Evolutionary conservation across 2,329 filamentous ascomycete genomes (phyloP).

Genomic region (Acephala macrosclerotiorum): DNA sequence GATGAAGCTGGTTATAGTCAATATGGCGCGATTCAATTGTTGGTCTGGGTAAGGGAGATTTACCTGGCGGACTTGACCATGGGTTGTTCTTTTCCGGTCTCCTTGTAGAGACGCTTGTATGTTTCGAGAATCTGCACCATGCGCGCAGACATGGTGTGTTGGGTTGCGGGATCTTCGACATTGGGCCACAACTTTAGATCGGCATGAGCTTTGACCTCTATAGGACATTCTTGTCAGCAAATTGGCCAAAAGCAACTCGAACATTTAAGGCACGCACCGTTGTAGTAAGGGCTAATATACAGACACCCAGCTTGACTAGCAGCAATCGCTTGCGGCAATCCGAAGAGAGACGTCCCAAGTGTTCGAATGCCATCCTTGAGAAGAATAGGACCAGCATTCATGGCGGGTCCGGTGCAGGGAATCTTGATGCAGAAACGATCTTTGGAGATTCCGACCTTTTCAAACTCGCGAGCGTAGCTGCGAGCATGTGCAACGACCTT

Average conservation of each 20-base stretch:
- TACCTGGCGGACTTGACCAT: conserved; percentile 25
- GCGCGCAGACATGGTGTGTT: conserved; percentile 22
- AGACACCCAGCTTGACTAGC: conserved; percentile 22
- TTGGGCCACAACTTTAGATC: conserved; percentile 19
- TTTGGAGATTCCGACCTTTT: conserved; percentile 22
- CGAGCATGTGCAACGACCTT: conserved; percentile 22
- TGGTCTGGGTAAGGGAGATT: background rate
- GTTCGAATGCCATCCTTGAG: conserved; percentile 23
- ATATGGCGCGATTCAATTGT: background rate
- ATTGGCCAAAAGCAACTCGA: background rate
- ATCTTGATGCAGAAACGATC: conserved; percentile 28
- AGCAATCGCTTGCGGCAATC: conserved; percentile 21
- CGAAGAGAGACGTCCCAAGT: conserved; percentile 19
- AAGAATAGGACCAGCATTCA: conserved; percentile 23
- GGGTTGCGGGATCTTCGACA: conserved; percentile 17
- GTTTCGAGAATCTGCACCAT: conserved; percentile 23
- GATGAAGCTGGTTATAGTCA: conserved; percentile 14
- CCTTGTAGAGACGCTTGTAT: conserved; percentile 25
- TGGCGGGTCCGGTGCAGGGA: conserved; percentile 17
- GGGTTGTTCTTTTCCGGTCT: conserved; percentile 22
- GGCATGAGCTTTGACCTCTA: conserved; percentile 20
- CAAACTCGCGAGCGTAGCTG: conserved; percentile 19
- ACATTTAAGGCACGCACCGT: conserved; percentile 4
- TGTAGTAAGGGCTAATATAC: conserved; percentile 24
- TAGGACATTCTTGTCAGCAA: conserved; percentile 2